Base-by-base conservation (phyloP, 768 basidiomycete species). In the Rhizopogon sp. region DNA sequence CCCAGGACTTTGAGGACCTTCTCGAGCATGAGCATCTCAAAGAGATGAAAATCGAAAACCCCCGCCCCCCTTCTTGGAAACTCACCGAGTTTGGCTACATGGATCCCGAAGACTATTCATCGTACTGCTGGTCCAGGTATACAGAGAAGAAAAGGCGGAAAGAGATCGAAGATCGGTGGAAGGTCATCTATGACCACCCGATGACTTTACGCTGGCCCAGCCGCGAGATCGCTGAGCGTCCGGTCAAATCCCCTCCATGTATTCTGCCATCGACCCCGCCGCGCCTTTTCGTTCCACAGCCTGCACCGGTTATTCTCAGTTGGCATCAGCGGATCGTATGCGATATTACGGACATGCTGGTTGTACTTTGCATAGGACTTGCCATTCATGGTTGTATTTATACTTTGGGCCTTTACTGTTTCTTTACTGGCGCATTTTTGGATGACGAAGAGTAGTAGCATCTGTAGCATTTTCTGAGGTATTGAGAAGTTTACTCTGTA, bases 51-150 rank as follows among this genome's bases (percentile, higher is more conserved):
- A 53, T 29, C 16, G 47, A 31, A 33, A 43, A 39, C 39, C 50
- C 60, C n/a, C 60, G 58, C 6, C 53, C 56, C 49, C 61, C 64
- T 9, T 60, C 66, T 6, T 67, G 70, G 31, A 64, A 70, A 47
- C 61, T 69, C 57, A 65, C 58, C 14, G 67, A 69, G 50, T 63
- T 56, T 29, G 67, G 69, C 45, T 46, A 58, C 39, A 65, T 70
- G 40, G 65, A 70, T 58, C 60, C 49, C 5, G 31, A 54, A 42
- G 64, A 61, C 39, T 70, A 69, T 58, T 58, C 60, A 2, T 54
- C 47, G 41, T 56, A 65, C 55, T 70, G 69, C 54, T 56, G 67
- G 14, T 55, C 60, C 25, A 62, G 16, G 37, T 65, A 66, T 56
- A 35, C 65, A 17, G 69, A 70, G 57, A 69, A 57, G 56, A 62